phyloP scores from a whole-genome alignment of 352 stramenopile genomes.

The Aphanomyces euteiches region DNA sequence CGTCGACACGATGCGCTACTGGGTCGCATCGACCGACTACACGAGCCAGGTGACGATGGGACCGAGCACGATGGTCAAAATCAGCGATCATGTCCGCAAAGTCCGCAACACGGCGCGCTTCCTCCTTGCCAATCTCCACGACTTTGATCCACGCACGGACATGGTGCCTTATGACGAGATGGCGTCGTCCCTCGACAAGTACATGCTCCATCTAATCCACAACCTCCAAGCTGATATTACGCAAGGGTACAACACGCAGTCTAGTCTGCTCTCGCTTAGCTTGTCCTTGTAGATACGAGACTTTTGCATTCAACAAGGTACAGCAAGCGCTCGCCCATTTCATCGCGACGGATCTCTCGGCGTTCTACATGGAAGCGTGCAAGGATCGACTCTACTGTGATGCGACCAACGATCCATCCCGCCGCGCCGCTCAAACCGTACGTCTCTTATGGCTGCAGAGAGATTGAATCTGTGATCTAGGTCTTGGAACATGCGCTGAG shows the following conservation, averaged over 20 bases:
- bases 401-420: conserved; percentile 66
- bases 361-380: conserved; percentile 97
- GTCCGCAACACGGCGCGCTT: conserved; percentile 97
- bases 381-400: conserved; percentile 98
- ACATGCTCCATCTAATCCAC: conserved; percentile 92
- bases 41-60: conserved; percentile 94
- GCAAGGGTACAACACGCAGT: conserved; percentile 54
- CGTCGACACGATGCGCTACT: conserved; percentile 96
- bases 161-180: conserved; percentile 86
- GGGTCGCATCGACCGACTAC: conserved; percentile 97
- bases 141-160: conserved; percentile 86
- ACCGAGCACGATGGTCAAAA: conserved; percentile 85
- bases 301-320: conserved; percentile 89
- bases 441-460: background rate
- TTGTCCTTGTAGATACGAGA: conserved; percentile 43
- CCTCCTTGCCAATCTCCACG: conserved; percentile 94
- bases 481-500: conserved; percentile 65
- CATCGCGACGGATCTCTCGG: conserved; percentile 93
- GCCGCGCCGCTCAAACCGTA: conserved; percentile 86
- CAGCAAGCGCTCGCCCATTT: conserved; percentile 91
- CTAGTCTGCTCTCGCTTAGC: background rate
- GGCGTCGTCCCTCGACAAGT: conserved; percentile 88
- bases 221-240: conserved; percentile 82
- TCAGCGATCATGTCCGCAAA: conserved; percentile 74
- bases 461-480: conserved; percentile 3